These are phyloP conservation scores for Ceratobasidium theobromae DNA, from an alignment of 1,284 basidiomycete species.

Conservation along the genomic window DNA sequence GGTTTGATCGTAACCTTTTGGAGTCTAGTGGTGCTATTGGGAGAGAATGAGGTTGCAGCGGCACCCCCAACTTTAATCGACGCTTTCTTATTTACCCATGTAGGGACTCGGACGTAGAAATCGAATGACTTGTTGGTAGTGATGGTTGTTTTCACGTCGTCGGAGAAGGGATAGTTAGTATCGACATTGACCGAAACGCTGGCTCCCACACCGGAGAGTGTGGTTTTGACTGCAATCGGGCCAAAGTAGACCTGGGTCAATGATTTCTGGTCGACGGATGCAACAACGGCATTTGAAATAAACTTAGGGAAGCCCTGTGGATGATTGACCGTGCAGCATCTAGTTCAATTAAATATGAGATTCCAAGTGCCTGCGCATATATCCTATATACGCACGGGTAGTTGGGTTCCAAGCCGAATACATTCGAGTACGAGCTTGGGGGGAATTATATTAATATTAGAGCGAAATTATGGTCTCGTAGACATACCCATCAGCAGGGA, in stretches of 20 bases:
- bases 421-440: conserved; percentile 19
- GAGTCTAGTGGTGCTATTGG: conserved; percentile 48
- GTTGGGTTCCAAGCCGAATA: conserved; percentile 41
- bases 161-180: conserved; percentile 60
- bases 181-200: conserved; percentile 49
- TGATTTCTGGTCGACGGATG: conserved; percentile 51
- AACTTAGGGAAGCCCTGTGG: conserved; percentile 63
- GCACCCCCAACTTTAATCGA: conserved; percentile 54
- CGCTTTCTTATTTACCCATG: conserved; percentile 52
- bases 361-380: not conserved
- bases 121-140: conserved; percentile 53
- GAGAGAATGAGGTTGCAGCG: conserved; percentile 44
- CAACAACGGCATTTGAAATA: conserved; percentile 58
- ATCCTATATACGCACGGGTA: conserved; percentile 41
- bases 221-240: conserved; percentile 51
- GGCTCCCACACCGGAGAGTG: conserved; percentile 48
- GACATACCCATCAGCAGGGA: conserved; percentile 26
- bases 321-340: conserved; percentile 63
- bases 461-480: not conserved
- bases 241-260: conserved; percentile 61
- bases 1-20: conserved; percentile 50
- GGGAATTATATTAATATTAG: not conserved
- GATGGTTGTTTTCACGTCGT: conserved; percentile 54
- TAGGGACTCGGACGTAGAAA: conserved; percentile 58
- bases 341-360: conserved; percentile 35